Base-by-base conservation (phyloP, 2,329 filamentous ascomycete genomes). In the Nannizziopsis arthrosporioides region DNA sequence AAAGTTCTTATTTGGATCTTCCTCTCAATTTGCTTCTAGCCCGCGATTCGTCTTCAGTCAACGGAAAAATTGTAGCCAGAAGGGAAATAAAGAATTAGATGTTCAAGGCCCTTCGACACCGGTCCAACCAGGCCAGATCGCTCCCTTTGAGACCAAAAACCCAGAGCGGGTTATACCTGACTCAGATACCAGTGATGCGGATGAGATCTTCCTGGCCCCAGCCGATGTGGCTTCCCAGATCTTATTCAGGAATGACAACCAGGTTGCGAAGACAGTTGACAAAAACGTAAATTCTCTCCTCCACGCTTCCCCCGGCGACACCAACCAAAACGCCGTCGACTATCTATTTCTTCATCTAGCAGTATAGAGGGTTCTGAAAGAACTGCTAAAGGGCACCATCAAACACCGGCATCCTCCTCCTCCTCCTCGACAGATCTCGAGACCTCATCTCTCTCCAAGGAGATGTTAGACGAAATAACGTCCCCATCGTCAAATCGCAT, bases 201-300 rank as follows among this genome's bases (percentile, higher is more conserved):
- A 38, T 34, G 22, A 27, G 17, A 17, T 36, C 1, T 44, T 54
- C 5, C 15, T 59, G 3, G 56, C 61, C 22, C 22, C 3, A 27
- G 22, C 22, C 7, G 7, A 7, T 27, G 22, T 27, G 4, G 7
- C 22, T 27, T 27, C 22, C 22, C 3, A 7, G 7, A 4, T 27
- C 7, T 27, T 27, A 27, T 27, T 7, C 7, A 27, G 7, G 7
- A 27, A 27, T 7, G 22, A 27, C 4, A 7, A 27, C 7, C 22
- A 7, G 4, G 22, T 4, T 27, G 3, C 22, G 7, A 27, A 27
- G 3, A 27, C 22, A 3, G 4, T 27, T 41, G 47, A 53, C 2
- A 27, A 36, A 17, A 59, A 60, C 17, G 57, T 61, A 15, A 61
- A 68, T 32, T 57, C 55, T 10, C 54, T 63, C 1, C 66, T 66